Evolutionary conservation across 805 yeast species (phyloP).

Genomic region (Candida caryicola): DNA sequence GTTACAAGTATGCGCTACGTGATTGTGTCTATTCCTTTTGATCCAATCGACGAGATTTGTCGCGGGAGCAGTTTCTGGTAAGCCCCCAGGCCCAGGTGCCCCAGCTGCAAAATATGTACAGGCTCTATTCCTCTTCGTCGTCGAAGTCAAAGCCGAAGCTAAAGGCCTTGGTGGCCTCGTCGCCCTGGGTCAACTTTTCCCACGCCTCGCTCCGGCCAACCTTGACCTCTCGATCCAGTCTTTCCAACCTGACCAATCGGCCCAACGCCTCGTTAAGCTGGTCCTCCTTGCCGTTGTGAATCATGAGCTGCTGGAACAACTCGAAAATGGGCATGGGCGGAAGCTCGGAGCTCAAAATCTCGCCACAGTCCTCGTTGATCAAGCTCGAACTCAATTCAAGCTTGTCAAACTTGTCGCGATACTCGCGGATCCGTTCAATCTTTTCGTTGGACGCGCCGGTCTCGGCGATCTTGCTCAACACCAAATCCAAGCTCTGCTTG

Average conservation of each 20-base stretch:
- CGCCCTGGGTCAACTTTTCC: conserved; percentile 40
- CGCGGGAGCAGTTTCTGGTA: too few species aligned
- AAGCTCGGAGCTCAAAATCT: conserved; percentile 29
- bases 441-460: conserved; percentile 11
- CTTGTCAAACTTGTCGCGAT: conserved; percentile 24
- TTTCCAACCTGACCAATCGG: conserved; percentile 33
- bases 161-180: conserved; percentile 14
- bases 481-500: conserved; percentile 28
- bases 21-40: too few species aligned
- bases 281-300: conserved; percentile 33
- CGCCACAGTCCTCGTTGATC: conserved; percentile 67
- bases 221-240: conserved; percentile 21
- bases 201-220: conserved; percentile 50
- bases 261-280: conserved; percentile 31
- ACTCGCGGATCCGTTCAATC: conserved; percentile 20
- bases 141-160: conserved; percentile 33
- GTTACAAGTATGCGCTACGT: background rate
- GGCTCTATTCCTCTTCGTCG: conserved; percentile 19
- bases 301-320: conserved; percentile 52
- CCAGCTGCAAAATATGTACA: too few species aligned
- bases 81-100: too few species aligned
- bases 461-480: conserved; percentile 8
- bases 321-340: conserved; percentile 60
- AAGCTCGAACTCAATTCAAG: conserved; percentile 18
- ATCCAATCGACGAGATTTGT: too few species aligned